Evolutionary conservation across 2,329 filamentous ascomycete genomes (phyloP), one percentile per base, ranked within the genome.

Genomic region (Tolypocladium amazonense): DNA sequence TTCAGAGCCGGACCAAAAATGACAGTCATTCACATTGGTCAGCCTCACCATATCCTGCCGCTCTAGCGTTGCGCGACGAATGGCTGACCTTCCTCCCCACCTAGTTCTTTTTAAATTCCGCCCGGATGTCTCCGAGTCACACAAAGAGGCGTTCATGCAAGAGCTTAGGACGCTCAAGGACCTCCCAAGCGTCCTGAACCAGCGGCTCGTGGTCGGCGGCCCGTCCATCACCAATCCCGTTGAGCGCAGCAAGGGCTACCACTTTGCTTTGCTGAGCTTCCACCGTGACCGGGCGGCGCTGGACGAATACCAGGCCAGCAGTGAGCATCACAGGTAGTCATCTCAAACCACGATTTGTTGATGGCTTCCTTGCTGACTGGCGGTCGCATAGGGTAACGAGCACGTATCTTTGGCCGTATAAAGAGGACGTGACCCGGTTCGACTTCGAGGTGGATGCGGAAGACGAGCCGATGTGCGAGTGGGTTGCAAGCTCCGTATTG

Each of bases 141-240:
- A 81, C 60, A 77, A 76, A 57, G 67, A 74, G 2, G 74, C 67
- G 0, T 83, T 83, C 52, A 71, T 78, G 33, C 63, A 62, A 0
- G 76, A 82, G 60, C 70, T 83, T 7, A 80, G 77, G 61, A 75
- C 74, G 0, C 72, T 84, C n/a, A 80, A 79, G 52, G 59, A 66
- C 3, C 69, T 83, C 3, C 62, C 78, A 0, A 81, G 76, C 47
- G 80, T 83, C 27, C 75, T 80, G 56, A 66, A 76, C 15, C 71
- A 76, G n/a, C 73, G 75, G 1, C 73, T 83, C 0, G 66, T 80
- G 0, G 80, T 83, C 5, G 81, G 81, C 0, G 79, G 81, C 0
- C 80, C 80, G 0, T 81, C 79, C 0, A 72, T 83, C 6, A 83
- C 81, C 0, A 72, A 78, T 27, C 80, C 81, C 0, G 75, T 79